Percentiles rank a stretch among this genome's conserved stretches.
phyloP scores from a whole-genome alignment of 2,329 filamentous ascomycete genomes.

The Sporothrix schenckii region DNA sequence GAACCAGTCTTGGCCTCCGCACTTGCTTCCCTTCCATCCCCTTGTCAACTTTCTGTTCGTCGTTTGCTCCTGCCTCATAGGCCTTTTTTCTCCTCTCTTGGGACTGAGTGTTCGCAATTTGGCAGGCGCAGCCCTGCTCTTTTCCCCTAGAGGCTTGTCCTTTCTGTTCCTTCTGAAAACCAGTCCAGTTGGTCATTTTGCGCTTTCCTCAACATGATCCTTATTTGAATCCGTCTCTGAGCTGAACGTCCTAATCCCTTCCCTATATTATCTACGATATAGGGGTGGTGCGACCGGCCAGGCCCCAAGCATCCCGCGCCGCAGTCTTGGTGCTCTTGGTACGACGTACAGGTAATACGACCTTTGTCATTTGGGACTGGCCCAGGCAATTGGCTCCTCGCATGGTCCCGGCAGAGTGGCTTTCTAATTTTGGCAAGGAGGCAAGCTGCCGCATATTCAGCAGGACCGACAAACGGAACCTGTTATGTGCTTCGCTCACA shows the following conservation, averaged over 20 bases:
- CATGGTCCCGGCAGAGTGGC: neutral
- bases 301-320: neutral
- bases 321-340: neutral
- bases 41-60: neutral
- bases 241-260: neutral
- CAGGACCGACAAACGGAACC: neutral
- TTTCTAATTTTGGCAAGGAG: neutral
- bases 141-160: neutral
- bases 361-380: constrained; percentile 19
- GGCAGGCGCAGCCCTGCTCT: constrained; percentile 9
- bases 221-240: neutral
- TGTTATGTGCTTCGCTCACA: neutral
- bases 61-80: neutral
- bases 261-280: constrained; percentile 14
- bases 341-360: neutral
- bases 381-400: neutral
- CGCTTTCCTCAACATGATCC: no score
- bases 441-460: neutral
- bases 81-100: neutral
- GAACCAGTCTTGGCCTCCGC: neutral
- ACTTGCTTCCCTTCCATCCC: neutral
- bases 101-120: neutral
- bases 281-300: constrained; percentile 15
- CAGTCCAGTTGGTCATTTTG: neutral
- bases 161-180: neutral